These are phyloP conservation scores for Vigna trinervia DNA, from an alignment of 306 rosid species.

Conservation along the genomic window DNA sequence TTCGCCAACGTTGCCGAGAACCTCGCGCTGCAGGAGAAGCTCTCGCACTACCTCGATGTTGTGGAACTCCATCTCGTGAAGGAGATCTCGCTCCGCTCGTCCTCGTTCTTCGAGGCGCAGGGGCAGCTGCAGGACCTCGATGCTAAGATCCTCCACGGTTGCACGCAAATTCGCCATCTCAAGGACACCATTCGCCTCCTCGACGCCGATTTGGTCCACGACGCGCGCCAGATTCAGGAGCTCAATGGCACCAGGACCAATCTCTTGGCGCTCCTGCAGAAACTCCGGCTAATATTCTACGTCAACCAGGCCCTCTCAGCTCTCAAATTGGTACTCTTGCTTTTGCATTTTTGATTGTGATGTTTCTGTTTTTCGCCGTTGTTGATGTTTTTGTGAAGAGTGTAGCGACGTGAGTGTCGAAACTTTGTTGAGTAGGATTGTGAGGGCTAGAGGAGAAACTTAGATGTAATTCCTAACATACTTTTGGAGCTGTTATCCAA, in stretches of 20 bases:
- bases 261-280: constrained; percentile 80
- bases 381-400: constrained; percentile 1
- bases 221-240: constrained; percentile 88
- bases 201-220: constrained; percentile 85
- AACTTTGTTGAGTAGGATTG: constrained; percentile 11
- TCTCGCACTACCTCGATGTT: constrained; percentile 89
- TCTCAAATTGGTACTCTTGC: constrained; percentile 77
- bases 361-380: not conserved
- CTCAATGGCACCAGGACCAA: constrained; percentile 77
- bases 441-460: not conserved
- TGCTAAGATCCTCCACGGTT: constrained; percentile 85
- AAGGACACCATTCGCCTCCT: constrained; percentile 86
- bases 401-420: constrained; percentile 6
- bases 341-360: not conserved
- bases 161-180: constrained; percentile 70
- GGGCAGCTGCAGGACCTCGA: constrained; percentile 91
- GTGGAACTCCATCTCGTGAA: constrained; percentile 94
- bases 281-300: constrained; percentile 84
- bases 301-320: constrained; percentile 97
- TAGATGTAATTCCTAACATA: not conserved
- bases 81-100: constrained; percentile 96
- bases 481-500: not conserved
- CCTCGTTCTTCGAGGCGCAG: constrained; percentile 98
- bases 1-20: constrained; percentile 76
- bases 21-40: constrained; percentile 83